phyloP scores from a whole-genome alignment of 176 grass and related monocot species.

The Carex pumila region DNA sequence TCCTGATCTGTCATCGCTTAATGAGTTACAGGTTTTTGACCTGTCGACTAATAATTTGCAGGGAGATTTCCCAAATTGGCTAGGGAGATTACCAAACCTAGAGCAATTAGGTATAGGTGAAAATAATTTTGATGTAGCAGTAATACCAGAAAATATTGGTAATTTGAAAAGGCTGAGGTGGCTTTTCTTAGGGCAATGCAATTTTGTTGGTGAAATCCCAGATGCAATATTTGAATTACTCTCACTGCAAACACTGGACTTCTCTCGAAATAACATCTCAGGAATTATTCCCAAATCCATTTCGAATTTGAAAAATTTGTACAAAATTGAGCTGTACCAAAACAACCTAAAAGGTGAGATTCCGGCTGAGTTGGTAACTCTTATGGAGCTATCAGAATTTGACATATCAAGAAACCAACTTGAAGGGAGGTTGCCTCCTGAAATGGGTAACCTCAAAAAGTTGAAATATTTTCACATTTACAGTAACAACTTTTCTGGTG shows the following conservation, averaged over 20 bases:
- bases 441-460: conserved; percentile 54
- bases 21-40: conserved; percentile 65
- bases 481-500: conserved; percentile 68
- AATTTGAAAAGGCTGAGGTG: conserved; percentile 69
- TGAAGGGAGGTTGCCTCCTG: conserved; percentile 45
- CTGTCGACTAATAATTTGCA: conserved; percentile 69
- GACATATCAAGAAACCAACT: conserved; percentile 88
- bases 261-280: conserved; percentile 82
- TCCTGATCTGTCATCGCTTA: conserved; percentile 64
- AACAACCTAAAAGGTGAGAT: conserved; percentile 93
- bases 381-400: conserved; percentile 71
- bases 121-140: conserved; percentile 56
- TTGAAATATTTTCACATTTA: conserved; percentile 80
- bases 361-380: conserved; percentile 52
- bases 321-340: conserved; percentile 95
- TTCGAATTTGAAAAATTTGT: conserved; percentile 59
- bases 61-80: conserved; percentile 67
- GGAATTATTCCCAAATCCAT: conserved; percentile 59
- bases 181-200: conserved; percentile 84
- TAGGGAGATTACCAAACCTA: conserved; percentile 42
- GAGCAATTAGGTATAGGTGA: conserved; percentile 64
- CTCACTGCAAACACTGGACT: conserved; percentile 69
- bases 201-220: conserved; percentile 71
- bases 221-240: conserved; percentile 47
- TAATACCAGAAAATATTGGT: conserved; percentile 71